phyloP scores from a whole-genome alignment of 1,139 yeast genomes.

The Taiozyma sp. region DNA sequence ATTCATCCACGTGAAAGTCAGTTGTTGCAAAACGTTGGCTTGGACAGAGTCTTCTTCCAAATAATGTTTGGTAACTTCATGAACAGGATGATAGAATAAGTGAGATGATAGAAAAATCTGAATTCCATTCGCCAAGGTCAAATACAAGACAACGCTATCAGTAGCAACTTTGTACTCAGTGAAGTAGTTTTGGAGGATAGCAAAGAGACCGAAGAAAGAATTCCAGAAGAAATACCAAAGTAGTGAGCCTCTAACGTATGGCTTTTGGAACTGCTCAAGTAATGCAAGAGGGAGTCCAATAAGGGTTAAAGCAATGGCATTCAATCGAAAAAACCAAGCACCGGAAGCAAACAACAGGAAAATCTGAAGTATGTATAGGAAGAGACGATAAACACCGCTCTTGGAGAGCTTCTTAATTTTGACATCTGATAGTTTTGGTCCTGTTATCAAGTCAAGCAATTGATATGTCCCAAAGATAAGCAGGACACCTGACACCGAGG shows the following conservation, averaged over 20 bases:
- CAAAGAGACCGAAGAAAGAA: slow-evolving; percentile 17
- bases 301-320: slow-evolving; percentile 21
- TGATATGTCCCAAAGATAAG: slow-evolving; percentile 28
- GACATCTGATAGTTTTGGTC: slow-evolving; percentile 21
- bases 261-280: slow-evolving; percentile 28
- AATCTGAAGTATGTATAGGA: slow-evolving; percentile 31
- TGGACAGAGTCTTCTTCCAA: slow-evolving; percentile 33
- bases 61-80: slow-evolving; percentile 38
- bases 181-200: slow-evolving; percentile 23
- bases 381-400: slow-evolving; percentile 29
- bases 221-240: slow-evolving; percentile 26
- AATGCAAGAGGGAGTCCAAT: slow-evolving; percentile 29
- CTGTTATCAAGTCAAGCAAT: slow-evolving; percentile 18
- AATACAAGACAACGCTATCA: slow-evolving; percentile 19
- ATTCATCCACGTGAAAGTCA: slow-evolving; percentile 65
- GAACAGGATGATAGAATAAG: slow-evolving; percentile 38
- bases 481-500: slow-evolving; percentile 21
- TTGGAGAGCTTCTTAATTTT: slow-evolving; percentile 22
- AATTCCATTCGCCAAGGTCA: slow-evolving; percentile 27
- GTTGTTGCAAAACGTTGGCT: slow-evolving; percentile 41
- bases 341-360: slow-evolving; percentile 19
- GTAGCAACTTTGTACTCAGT: slow-evolving; percentile 24
- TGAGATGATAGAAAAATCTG: slow-evolving; percentile 37
- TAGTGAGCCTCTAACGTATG: slow-evolving; percentile 28
- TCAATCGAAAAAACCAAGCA: slow-evolving; percentile 13